A percentile compares a stretch with the other conserved stretches of the same genome.
These are phyloP conservation scores for Pueraria montana DNA, from an alignment of 306 rosid genomes.

Conservation along the genomic window DNA sequence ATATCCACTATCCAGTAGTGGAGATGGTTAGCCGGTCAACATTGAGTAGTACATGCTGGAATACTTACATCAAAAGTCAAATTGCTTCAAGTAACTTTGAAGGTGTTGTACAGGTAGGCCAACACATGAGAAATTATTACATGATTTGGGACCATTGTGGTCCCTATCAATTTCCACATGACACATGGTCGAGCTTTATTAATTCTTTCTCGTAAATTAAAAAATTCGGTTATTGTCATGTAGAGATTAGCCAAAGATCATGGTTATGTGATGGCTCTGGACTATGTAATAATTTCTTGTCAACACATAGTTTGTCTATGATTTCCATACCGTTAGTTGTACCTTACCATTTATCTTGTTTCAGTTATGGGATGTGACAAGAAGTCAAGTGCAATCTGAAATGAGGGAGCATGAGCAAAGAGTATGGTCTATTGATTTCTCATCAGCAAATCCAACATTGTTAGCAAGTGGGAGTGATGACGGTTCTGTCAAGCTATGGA, in stretches of 20 bases:
- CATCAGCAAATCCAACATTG: slow-evolving; percentile 87
- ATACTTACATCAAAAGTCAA: slow-evolving; percentile 85
- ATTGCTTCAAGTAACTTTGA: slow-evolving; percentile 93
- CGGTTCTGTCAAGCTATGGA: slow-evolving; percentile 91
- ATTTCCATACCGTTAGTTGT: slow-evolving; percentile 24
- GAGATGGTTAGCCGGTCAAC: slow-evolving; percentile 82
- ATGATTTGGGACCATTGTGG: not conserved
- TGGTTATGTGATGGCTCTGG: not conserved
- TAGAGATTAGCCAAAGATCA: not conserved
- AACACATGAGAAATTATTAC: not conserved
- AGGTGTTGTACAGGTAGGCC: slow-evolving; percentile 87
- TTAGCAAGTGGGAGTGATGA: slow-evolving; percentile 91
- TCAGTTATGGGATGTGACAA: slow-evolving; percentile 88
- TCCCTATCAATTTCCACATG: not conserved
- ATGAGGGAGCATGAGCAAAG: slow-evolving; percentile 89
- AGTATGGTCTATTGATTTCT: slow-evolving; percentile 88
- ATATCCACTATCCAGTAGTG: slow-evolving; percentile 88
- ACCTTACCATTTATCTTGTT: slow-evolving; percentile 13
- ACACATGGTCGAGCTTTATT: not conserved
- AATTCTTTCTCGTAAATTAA: not conserved
- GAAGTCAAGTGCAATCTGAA: slow-evolving; percentile 79
- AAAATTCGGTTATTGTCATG: not conserved
- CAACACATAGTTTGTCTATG: not conserved
- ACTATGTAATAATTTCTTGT: not conserved
- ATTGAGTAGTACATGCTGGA: slow-evolving; percentile 91